Conservation (phyloP, 2,329 filamentous ascomycete species). For the Fusarium sp. region DNA sequence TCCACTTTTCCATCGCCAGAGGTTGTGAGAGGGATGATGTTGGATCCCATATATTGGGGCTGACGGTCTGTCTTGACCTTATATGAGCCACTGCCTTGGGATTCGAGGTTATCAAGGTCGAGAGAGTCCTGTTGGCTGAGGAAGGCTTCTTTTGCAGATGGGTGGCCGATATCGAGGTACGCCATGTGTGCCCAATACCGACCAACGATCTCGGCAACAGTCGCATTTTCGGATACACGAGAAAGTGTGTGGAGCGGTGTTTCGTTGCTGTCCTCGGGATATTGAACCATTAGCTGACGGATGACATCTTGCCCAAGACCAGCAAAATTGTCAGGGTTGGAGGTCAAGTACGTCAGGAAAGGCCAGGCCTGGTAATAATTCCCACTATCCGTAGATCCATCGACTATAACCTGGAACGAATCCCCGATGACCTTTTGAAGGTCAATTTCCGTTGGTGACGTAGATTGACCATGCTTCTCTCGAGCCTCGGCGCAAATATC, state of each 20-base stretch:
- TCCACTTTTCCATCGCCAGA: neutral
- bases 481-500: neutral
- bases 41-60: neutral
- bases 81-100: neutral
- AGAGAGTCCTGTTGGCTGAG: neutral
- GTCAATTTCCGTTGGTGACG: neutral
- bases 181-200: neutral
- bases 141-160: neutral
- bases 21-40: neutral
- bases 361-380: constrained; percentile 1
- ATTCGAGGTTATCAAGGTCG: neutral
- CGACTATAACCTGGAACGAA: neutral
- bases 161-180: neutral
- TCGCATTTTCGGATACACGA: neutral
- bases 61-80: neutral
- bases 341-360: neutral
- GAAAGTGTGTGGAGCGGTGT: neutral
- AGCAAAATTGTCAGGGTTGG: neutral
- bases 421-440: neutral
- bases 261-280: neutral
- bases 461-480: neutral
- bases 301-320: neutral
- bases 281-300: neutral
- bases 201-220: neutral
- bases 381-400: neutral